Percentiles rank a stretch among this genome's conserved stretches.
Conservation (phyloP, 768 basidiomycete species). For the Tricholoma flavovirens region DNA sequence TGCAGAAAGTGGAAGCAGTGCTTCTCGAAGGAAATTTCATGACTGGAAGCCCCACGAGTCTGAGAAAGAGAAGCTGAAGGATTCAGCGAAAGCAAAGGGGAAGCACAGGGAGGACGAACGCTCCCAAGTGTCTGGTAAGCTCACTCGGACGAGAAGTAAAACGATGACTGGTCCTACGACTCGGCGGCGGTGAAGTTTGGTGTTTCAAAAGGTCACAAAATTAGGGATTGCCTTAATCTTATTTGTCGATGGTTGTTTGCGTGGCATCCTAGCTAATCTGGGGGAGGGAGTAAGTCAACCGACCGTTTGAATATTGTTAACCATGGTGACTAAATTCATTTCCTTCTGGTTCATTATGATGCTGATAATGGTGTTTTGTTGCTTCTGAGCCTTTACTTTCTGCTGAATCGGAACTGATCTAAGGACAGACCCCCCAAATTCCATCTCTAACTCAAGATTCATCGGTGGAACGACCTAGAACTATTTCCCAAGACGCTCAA, state of each 20-base stretch:
- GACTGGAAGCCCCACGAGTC: conserved; percentile 46
- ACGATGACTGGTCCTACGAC: conserved; percentile 7
- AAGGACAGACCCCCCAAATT: background rate
- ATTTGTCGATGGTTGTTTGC: background rate
- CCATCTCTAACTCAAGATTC: background rate
- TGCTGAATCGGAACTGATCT: background rate
- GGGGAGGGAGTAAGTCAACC: background rate
- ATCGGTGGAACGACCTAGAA: background rate
- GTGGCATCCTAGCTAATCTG: background rate
- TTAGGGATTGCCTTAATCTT: background rate
- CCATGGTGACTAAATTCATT: no score
- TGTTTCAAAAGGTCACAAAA: background rate
- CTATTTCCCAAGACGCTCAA: background rate
- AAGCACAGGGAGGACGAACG: conserved; percentile 31
- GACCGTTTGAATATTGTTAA: background rate
- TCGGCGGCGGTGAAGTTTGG: conserved; percentile 13
- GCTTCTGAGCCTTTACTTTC: background rate
- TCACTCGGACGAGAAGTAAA: conserved; percentile 15
- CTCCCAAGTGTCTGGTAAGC: conserved; percentile 15
- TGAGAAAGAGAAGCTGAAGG: conserved; percentile 30
- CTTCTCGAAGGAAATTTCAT: conserved; percentile 69
- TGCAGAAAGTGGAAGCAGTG: conserved; percentile 72
- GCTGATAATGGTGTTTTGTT: background rate
- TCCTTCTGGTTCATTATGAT: background rate
- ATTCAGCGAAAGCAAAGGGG: conserved; percentile 23